These are phyloP conservation scores for Rhizopogon rudus DNA, from an alignment of 768 basidiomycete genomes.

Conservation along the genomic window DNA sequence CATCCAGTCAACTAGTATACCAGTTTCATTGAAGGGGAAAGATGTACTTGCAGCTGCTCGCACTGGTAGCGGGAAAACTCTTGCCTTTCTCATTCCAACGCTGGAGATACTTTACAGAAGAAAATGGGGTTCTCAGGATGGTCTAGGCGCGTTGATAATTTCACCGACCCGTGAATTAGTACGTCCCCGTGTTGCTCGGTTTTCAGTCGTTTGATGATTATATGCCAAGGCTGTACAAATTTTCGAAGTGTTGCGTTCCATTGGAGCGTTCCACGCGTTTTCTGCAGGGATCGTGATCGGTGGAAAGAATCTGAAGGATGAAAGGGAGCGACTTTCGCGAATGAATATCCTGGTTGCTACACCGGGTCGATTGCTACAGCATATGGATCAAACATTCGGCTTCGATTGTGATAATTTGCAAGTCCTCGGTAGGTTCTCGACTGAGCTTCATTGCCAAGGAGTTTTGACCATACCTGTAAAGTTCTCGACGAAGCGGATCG, in stretches of 20 bases:
- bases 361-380: slow-evolving; percentile 90
- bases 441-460: neutral
- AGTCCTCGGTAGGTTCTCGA: slow-evolving; percentile 60
- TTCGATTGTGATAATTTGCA: slow-evolving; percentile 93
- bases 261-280: slow-evolving; percentile 87
- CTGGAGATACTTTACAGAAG: slow-evolving; percentile 60
- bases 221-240: slow-evolving; percentile 88
- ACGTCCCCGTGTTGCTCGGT: slow-evolving; percentile 19
- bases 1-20: slow-evolving; percentile 59
- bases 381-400: slow-evolving; percentile 97
- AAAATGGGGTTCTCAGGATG: slow-evolving; percentile 71
- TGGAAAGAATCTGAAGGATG: slow-evolving; percentile 92
- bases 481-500: slow-evolving; percentile 97
- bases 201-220: neutral
- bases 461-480: slow-evolving; percentile 21
- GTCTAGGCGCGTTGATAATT: slow-evolving; percentile 85
- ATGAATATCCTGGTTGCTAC: slow-evolving; percentile 99
- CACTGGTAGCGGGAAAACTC: slow-evolving; percentile 72
- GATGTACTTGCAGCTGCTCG: slow-evolving; percentile 68
- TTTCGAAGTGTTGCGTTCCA: slow-evolving; percentile 91
- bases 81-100: slow-evolving; percentile 66
- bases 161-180: slow-evolving; percentile 93
- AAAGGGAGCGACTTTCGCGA: slow-evolving; percentile 77
- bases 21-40: slow-evolving; percentile 53
- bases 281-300: slow-evolving; percentile 96